A percentile compares a stretch with the other conserved stretches of the same genome.
Conservation (phyloP, 2,329 filamentous ascomycete species). For the Curvularia sp. region DNA sequence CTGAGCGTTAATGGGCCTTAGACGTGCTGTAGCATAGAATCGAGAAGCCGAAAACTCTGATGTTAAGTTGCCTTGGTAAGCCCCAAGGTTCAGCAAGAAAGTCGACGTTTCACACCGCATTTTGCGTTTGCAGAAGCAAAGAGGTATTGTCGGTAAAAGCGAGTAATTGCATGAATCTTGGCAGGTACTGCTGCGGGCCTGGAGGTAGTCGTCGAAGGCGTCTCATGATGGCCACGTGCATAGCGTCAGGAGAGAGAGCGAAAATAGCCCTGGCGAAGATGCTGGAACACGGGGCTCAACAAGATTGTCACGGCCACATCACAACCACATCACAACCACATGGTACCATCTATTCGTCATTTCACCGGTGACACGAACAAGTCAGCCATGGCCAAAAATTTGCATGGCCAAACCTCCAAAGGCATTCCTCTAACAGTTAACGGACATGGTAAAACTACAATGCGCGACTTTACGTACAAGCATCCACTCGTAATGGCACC, state of each 20-base stretch:
- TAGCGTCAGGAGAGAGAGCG: not conserved
- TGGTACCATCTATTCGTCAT: conserved; percentile 1
- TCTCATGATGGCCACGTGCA: not conserved
- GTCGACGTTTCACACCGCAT: not conserved
- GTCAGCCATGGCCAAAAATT: conserved; percentile 18
- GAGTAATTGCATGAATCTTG: not conserved
- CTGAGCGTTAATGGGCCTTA: conserved; percentile 21
- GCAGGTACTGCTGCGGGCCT: not conserved
- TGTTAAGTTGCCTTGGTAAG: not conserved
- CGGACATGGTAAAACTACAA: conserved; percentile 16
- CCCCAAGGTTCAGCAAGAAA: not conserved
- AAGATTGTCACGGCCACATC: not conserved
- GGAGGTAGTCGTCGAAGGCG: not conserved
- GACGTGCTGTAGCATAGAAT: conserved; percentile 1
- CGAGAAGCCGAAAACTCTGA: not conserved
- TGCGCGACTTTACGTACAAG: conserved; percentile 30
- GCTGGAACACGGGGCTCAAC: conserved; percentile 1
- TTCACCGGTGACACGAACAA: conserved; percentile 8
- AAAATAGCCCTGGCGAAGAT: not conserved
- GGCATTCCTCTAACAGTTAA: conserved; percentile 31
- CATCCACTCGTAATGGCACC: conserved; percentile 27
- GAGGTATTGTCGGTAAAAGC: not conserved
- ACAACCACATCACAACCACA: not conserved
- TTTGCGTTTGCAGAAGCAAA: not conserved
- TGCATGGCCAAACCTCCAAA: conserved; percentile 27